phyloP scores from a whole-genome alignment of 768 basidiomycete genomes.

The Suillus subluteus region DNA sequence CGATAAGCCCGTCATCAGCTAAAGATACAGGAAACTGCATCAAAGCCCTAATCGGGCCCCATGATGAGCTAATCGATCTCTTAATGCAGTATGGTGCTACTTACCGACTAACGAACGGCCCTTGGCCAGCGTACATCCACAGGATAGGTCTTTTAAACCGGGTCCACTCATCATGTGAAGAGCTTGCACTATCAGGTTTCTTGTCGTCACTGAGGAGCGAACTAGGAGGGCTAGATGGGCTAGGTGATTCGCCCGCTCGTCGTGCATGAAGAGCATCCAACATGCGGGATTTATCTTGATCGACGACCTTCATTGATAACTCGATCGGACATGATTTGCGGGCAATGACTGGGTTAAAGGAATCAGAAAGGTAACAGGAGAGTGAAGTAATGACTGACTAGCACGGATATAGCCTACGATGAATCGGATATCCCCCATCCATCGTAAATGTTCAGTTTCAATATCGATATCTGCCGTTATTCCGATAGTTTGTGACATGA shows the following conservation, averaged over 20 bases:
- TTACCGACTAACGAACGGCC: slow-evolving; percentile 73
- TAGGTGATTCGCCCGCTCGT: slow-evolving; percentile 28
- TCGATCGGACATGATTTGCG: slow-evolving; percentile 70
- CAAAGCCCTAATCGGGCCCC: slow-evolving; percentile 51
- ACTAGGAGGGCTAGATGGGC: slow-evolving; percentile 12
- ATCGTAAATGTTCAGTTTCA: slow-evolving; percentile 82
- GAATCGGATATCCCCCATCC: slow-evolving; percentile 87
- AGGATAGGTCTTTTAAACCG: slow-evolving; percentile 68
- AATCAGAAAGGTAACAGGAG: slow-evolving; percentile 5
- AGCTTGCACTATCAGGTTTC: slow-evolving; percentile 27
- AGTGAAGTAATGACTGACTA: slow-evolving; percentile 43
- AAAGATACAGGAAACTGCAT: slow-evolving; percentile 86
- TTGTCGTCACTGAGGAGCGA: slow-evolving; percentile 18
- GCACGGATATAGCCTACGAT: slow-evolving; percentile 71
- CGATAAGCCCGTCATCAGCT: slow-evolving; percentile 79
- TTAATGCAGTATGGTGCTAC: slow-evolving; percentile 12
- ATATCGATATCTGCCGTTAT: slow-evolving; percentile 86
- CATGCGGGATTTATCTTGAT: slow-evolving; percentile 76
- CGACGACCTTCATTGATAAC: slow-evolving; percentile 69
- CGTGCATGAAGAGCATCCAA: slow-evolving; percentile 49
- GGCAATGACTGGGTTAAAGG: slow-evolving; percentile 49
- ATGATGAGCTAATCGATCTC: slow-evolving; percentile 10
- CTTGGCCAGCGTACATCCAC: slow-evolving; percentile 78
- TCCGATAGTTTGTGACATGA: slow-evolving; percentile 83
- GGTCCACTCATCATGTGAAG: slow-evolving; percentile 67